A percentile compares a stretch with the other conserved stretches of the same genome.
These are phyloP conservation scores for Camellia sinensis DNA, from an alignment of 148 eudicot species.

Conservation along the genomic window DNA sequence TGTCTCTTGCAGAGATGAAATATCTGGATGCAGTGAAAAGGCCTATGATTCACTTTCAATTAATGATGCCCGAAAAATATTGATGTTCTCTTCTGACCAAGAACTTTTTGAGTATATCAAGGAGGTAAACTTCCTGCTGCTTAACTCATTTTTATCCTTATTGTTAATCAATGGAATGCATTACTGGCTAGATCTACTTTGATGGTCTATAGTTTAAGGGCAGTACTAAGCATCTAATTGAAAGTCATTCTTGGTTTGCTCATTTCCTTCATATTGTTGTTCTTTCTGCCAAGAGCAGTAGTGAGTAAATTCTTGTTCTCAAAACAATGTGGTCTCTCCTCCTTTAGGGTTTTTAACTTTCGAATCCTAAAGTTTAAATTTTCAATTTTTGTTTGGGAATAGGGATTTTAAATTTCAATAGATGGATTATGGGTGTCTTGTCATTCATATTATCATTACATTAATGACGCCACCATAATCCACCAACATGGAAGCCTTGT, in stretches of 20 bases:
- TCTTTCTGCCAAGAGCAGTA: too few species aligned
- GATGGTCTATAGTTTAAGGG: background rate
- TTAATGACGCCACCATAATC: background rate
- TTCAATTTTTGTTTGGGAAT: background rate
- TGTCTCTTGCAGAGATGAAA: slow-evolving; percentile 75
- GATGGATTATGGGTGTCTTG: too few species aligned
- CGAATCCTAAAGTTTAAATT: background rate
- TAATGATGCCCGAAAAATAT: slow-evolving; percentile 68
- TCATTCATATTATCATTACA: background rate
- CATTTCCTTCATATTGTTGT: too few species aligned
- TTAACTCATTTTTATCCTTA: background rate
- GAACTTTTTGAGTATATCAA: slow-evolving; percentile 68
- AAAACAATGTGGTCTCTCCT: too few species aligned
- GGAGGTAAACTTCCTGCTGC: slow-evolving; percentile 46
- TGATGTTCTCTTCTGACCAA: slow-evolving; percentile 71
- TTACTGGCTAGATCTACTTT: background rate
- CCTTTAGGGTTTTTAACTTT: background rate
- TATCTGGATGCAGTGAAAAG: slow-evolving; percentile 95
- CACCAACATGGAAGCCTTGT: background rate
- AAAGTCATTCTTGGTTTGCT: background rate
- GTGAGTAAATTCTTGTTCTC: too few species aligned
- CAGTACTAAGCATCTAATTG: background rate
- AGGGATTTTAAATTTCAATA: too few species aligned
- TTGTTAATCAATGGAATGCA: background rate
- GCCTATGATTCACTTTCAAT: slow-evolving; percentile 88